A percentile compares a stretch with the other conserved stretches of the same genome.
phyloP scores from a whole-genome alignment of 352 stramenopile species.

The Phytophthora sansomeana region DNA sequence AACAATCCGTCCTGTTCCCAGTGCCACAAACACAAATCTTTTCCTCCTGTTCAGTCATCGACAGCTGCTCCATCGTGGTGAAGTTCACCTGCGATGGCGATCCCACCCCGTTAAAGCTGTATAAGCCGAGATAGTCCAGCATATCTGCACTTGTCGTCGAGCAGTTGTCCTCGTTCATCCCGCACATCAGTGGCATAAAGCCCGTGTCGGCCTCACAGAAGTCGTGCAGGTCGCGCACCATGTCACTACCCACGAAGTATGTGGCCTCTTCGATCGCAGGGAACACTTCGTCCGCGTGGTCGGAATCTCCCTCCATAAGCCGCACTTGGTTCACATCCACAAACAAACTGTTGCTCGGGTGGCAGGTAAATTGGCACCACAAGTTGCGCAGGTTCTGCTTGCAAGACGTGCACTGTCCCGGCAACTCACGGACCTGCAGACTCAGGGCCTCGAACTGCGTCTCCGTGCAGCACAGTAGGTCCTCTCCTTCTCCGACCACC shows the following conservation, averaged over 20 bases:
- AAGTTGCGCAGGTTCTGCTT: slow-evolving; percentile 81
- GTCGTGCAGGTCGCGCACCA: slow-evolving; percentile 76
- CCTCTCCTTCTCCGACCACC: slow-evolving; percentile 47
- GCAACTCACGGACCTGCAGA: slow-evolving; percentile 66
- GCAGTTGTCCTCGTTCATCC: slow-evolving; percentile 53
- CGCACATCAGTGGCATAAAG: slow-evolving; percentile 62
- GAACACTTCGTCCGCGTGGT: slow-evolving; percentile 60
- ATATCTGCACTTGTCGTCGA: slow-evolving; percentile 59
- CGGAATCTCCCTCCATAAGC: slow-evolving; percentile 58
- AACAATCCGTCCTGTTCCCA: slow-evolving; percentile 48
- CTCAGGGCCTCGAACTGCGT: slow-evolving; percentile 72
- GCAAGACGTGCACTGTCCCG: slow-evolving; percentile 67
- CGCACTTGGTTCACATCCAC: slow-evolving; percentile 75
- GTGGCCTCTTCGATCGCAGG: slow-evolving; percentile 73
- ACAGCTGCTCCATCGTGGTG: slow-evolving; percentile 64
- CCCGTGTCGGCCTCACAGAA: slow-evolving; percentile 66
- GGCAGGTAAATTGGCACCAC: slow-evolving; percentile 85
- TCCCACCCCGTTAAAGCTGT: slow-evolving; percentile 72
- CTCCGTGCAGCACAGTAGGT: slow-evolving; percentile 83
- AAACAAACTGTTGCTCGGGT: slow-evolving; percentile 83
- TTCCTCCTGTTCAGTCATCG: slow-evolving; percentile 41
- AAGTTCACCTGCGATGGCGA: slow-evolving; percentile 79
- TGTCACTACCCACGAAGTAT: slow-evolving; percentile 75
- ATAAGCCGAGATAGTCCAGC: slow-evolving; percentile 65
- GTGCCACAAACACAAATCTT: slow-evolving; percentile 60